Evolutionary conservation across 257 asterid genomes (phyloP).

Genomic region (Echites panduratus): DNA sequence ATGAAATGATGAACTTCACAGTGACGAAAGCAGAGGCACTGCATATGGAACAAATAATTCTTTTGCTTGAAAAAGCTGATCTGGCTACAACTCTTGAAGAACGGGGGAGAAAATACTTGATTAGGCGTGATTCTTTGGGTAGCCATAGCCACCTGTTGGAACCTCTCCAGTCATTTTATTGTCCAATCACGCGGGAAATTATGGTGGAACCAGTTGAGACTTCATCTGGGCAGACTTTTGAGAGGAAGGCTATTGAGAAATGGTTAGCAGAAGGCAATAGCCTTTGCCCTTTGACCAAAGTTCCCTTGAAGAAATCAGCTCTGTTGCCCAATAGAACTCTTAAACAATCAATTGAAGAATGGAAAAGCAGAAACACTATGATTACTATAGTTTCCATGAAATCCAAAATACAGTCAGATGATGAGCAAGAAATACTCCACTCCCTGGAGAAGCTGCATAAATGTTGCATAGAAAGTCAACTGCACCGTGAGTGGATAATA

Average conservation of each 20-base stretch:
- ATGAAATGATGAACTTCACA: background rate
- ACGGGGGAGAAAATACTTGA: background rate
- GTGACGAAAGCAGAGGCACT: background rate
- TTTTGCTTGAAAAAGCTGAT: background rate
- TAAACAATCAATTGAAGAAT: constrained; percentile 1
- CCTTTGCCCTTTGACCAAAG: background rate
- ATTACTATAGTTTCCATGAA: background rate
- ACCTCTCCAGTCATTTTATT: constrained; percentile 3
- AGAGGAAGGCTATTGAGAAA: constrained; percentile 2
- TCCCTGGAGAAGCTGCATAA: background rate
- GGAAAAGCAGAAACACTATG: constrained; percentile 2
- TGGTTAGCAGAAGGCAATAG: constrained; percentile 6
- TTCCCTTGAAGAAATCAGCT: background rate
- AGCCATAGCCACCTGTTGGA: background rate
- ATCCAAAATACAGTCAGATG: constrained; percentile 2
- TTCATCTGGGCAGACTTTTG: background rate
- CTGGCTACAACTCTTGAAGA: constrained; percentile 4
- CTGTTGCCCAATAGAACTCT: background rate
- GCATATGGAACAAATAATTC: constrained; percentile 1
- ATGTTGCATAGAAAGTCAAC: background rate
- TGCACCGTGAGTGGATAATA: background rate
- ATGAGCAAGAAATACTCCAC: background rate
- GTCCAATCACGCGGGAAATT: background rate
- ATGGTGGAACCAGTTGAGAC: constrained; percentile 5
- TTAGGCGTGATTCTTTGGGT: background rate